Evolutionary conservation across 1,139 yeast species (phyloP), one percentile per base, ranked within the genome.

Genomic region (Martiniozyma asiatica): DNA sequence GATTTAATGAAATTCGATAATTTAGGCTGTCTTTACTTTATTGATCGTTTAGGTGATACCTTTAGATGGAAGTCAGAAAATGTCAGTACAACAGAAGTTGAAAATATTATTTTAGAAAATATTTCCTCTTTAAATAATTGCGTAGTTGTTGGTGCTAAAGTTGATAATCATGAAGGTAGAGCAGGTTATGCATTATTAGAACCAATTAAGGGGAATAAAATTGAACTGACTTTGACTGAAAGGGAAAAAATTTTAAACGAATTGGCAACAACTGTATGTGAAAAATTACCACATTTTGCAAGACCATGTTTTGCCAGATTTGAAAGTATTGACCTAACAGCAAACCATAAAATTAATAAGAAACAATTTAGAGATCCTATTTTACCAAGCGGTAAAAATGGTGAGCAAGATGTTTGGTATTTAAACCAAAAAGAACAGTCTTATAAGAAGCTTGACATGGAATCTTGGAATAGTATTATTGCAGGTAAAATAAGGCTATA

Each of bases 31-130:
- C 62, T 80, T 47, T 84, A 79, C 55, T 89, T 89, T 54, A 85
- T 84, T 29, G 98, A 87, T 58, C 63, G 98, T 48, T 60, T 87
- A 50, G 98, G 98, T 23, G 98, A 89, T 51, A 87, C 97, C 0
- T 89, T 80, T 62, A 68, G 98, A 44, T 89, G 97, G 97, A 87
- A 85, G 57, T 80, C 94, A 3, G 98, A 89, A 58, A 87, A 89
- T 56, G 96, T 89, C 21, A 75, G 92, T 20, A 85, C 97, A 8
- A 76, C 87, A 26, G 96, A 89, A 56, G 96, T 89, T 24, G 97
- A 87, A 52, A 81, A 78, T 50, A 71, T 67, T 43, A 51, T 69
- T 25, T 58, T 65, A 56, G 30, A 37, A 20, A 27, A 38, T 11
- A 23, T 36, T 10, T 80, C 79, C n/a, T 46, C 48, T 6, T 58